phyloP scores from a whole-genome alignment of 1,284 basidiomycete species.

The Sutorius eximius region DNA sequence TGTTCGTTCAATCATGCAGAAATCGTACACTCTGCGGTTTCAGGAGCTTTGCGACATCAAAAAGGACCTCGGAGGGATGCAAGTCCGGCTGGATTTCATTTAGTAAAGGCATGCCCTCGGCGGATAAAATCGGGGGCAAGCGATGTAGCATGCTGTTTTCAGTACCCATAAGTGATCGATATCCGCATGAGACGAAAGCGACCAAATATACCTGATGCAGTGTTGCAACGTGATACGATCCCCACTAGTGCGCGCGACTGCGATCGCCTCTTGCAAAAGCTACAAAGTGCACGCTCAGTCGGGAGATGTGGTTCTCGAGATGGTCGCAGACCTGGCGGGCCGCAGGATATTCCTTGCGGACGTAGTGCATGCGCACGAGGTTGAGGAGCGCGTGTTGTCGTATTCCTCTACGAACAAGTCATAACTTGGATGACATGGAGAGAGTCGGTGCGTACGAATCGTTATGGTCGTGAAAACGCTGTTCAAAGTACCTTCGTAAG shows the following conservation, averaged over 20 bases:
- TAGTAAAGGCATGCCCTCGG: slow-evolving; percentile 47
- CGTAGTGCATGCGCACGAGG: slow-evolving; percentile 74
- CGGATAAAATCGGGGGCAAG: slow-evolving; percentile 46
- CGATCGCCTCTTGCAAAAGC: slow-evolving; percentile 74
- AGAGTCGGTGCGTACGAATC: slow-evolving; percentile 60
- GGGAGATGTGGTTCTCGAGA: background rate
- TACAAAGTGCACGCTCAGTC: slow-evolving; percentile 31
- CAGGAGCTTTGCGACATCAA: slow-evolving; percentile 47
- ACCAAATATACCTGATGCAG: slow-evolving; percentile 68
- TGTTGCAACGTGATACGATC: slow-evolving; percentile 73
- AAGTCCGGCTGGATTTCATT: slow-evolving; percentile 77
- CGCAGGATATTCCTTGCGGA: slow-evolving; percentile 62
- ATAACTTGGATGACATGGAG: background rate
- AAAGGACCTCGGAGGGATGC: slow-evolving; percentile 73
- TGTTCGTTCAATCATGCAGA: background rate
- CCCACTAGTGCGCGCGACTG: slow-evolving; percentile 65
- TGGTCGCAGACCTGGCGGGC: slow-evolving; percentile 55
- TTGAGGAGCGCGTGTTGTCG: slow-evolving; percentile 77
- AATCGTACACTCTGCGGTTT: slow-evolving; percentile 33
- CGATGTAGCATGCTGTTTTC: slow-evolving; percentile 63
- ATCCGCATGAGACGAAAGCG: slow-evolving; percentile 1
- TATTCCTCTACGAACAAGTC: slow-evolving; percentile 52
- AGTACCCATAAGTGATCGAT: slow-evolving; percentile 11
- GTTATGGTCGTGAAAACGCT: slow-evolving; percentile 72
- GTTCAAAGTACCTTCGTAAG: slow-evolving; percentile 75